Conservation (phyloP, 1,139 yeast species). For the Pneumocystis jirovecii region DNA sequence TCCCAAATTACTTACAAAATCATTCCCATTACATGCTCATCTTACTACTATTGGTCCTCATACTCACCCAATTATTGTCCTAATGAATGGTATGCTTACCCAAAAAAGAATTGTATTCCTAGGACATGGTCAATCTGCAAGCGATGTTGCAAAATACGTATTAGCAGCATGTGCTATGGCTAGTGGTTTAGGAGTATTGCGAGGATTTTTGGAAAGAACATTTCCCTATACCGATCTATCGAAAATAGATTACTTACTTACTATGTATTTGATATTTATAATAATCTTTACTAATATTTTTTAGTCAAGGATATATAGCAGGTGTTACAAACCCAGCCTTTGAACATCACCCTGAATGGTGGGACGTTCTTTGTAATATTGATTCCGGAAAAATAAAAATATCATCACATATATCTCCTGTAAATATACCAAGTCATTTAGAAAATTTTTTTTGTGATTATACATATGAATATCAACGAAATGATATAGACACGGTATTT, state of each 20-base stretch:
- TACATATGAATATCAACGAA: constrained; percentile 10
- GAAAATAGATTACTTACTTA: constrained; percentile 42
- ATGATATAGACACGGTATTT: constrained; percentile 19
- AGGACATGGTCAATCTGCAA: constrained; percentile 42
- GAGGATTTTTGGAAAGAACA: constrained; percentile 35
- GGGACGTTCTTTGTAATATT: constrained; percentile 48
- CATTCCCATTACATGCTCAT: constrained; percentile 22
- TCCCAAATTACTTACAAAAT: constrained; percentile 1
- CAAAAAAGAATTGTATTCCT: constrained; percentile 42
- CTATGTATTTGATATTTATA: background rate
- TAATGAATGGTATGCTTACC: constrained; percentile 43
- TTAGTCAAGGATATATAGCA: constrained; percentile 38
- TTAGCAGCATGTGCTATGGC: constrained; percentile 40
- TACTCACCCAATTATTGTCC: constrained; percentile 44
- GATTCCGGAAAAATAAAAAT: constrained; percentile 34
- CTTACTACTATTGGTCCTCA: constrained; percentile 38
- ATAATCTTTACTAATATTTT: background rate
- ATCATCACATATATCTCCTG: constrained; percentile 10
- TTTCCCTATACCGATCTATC: constrained; percentile 52
- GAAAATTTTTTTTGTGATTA: constrained; percentile 1
- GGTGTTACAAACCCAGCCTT: constrained; percentile 58
- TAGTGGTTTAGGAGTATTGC: constrained; percentile 39
- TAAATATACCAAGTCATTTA: constrained; percentile 6
- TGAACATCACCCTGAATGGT: constrained; percentile 39
- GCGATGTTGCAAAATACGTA: constrained; percentile 41